phyloP scores from a whole-genome alignment of 2,329 filamentous ascomycete genomes.

The Aspergillus versicolor region DNA sequence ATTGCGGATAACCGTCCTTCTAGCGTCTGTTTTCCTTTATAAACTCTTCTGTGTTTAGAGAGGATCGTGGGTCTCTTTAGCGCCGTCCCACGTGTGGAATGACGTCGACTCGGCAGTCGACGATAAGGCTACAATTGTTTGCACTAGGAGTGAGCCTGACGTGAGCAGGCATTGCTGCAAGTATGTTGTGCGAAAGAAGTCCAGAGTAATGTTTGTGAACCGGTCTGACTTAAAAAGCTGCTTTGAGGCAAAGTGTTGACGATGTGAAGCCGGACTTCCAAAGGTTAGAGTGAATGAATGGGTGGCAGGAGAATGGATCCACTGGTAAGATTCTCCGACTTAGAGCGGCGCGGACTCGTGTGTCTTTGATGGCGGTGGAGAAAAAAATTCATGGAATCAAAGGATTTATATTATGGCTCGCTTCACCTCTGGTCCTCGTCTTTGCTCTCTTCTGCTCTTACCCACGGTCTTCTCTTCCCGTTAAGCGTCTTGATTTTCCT shows the following conservation, averaged over 20 bases:
- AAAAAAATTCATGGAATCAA: conserved; percentile 9
- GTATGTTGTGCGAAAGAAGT: no score
- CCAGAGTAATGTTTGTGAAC: no score
- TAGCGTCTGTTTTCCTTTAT: conserved; percentile 12
- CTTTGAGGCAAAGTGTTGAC: no score
- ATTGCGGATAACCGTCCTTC: conserved; percentile 12
- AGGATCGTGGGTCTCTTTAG: conserved; percentile 21
- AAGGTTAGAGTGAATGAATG: no score
- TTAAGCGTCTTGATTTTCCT: conserved; percentile 4
- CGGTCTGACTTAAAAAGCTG: no score
- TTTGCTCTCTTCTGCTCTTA: background rate
- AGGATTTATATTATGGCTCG: background rate
- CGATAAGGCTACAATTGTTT: background rate
- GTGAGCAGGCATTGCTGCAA: no score
- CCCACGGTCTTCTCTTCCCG: conserved; percentile 4
- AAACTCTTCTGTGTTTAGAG: background rate
- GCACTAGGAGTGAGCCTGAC: no score
- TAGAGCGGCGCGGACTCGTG: conserved; percentile 2
- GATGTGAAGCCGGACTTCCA: no score
- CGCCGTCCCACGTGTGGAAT: conserved; percentile 3
- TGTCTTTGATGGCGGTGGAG: conserved; percentile 10
- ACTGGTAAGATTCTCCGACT: conserved; percentile 3
- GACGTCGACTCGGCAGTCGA: background rate
- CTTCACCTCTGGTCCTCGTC: background rate
- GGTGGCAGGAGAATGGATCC: background rate